Evolutionary conservation across 768 basidiomycete species (phyloP).

Genomic region (Mycena vulgaris): DNA sequence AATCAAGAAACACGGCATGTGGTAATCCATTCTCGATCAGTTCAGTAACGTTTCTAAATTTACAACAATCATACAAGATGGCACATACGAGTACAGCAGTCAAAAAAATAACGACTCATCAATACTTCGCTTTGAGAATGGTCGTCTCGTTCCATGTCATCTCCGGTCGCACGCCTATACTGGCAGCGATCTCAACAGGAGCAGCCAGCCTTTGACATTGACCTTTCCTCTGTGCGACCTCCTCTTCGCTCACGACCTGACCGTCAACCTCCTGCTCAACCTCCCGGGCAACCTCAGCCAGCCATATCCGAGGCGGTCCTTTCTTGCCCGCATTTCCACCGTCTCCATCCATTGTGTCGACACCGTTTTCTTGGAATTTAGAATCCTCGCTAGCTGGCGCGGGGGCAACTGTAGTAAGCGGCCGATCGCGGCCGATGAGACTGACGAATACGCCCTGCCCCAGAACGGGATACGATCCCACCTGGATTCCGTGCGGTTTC

Average conservation of each 20-base stretch:
- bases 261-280: conserved; percentile 74
- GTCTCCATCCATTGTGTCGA: conserved; percentile 8
- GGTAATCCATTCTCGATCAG: too few relatives aligned
- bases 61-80: conserved; percentile 18
- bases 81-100: conserved; percentile 5
- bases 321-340: conserved; percentile 50
- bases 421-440: conserved; percentile 67
- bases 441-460: conserved; percentile 80
- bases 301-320: conserved; percentile 64
- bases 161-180: conserved; percentile 16
- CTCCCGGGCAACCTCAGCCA: conserved; percentile 73
- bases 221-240: conserved; percentile 67
- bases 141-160: not conserved
- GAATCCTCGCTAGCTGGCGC: not conserved
- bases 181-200: conserved; percentile 28
- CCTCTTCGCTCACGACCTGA: conserved; percentile 74
- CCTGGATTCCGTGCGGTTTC: conserved; percentile 81
- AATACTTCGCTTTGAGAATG: conserved; percentile 34
- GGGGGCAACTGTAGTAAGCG: conserved; percentile 18
- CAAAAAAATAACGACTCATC: not conserved
- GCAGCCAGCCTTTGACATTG: conserved; percentile 9
- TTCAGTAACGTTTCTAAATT: not conserved
- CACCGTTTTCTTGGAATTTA: conserved; percentile 43
- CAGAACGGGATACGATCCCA: conserved; percentile 84
- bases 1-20: too few relatives aligned